Base-by-base conservation (phyloP, 257 asterid species). In the Vinca minor region DNA sequence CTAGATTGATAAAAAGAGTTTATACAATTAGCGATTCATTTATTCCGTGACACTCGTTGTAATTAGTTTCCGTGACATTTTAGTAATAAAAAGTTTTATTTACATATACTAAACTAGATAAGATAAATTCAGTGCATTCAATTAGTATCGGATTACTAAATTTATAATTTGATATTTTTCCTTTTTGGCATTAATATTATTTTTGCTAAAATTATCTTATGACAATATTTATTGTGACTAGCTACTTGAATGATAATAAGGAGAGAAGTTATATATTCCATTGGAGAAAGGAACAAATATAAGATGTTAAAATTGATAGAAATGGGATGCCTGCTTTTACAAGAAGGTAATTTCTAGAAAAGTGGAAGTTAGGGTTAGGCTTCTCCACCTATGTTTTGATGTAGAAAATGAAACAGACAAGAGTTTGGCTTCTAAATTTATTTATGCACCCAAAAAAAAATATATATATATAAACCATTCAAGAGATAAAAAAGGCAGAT, bases 401-500 rank as follows among this genome's bases (percentile, higher is more conserved):
- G 25, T 31, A 60, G 50, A 29, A 60, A 60, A 38, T 0, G 18
- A 31, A 21, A 20, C n/a, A 8, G 54, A 42, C 34, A 18, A 2
- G 29, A 29, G 8, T 18, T 45, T 3, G 35, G 36, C 13, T 34
- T 36, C 57, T 46, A 32, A 46, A n/a, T 31, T 32, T 18, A 31
- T 18, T 1, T 0, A 42, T 42, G 47, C 47, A 44, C 20, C 7
- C 14, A 14, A 44, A 17, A 38, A 38, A 38, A 38, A 38, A 66
- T 65, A 41, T 38, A 8, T 17, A n/a, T 36, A 13, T 8, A 3
- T 13, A 29, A 21, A 4, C 56, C 44, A 59, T 52, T 38, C 10
- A 20, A 28, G 29, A 15, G 52, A 71, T 46, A 59, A 62, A 61
- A 38, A 65, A 8, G 78, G 81, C 87, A 75, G 72, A 74, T 41